Conservation (phyloP, 2,329 filamentous ascomycete species). For the Septoria petroselini region DNA sequence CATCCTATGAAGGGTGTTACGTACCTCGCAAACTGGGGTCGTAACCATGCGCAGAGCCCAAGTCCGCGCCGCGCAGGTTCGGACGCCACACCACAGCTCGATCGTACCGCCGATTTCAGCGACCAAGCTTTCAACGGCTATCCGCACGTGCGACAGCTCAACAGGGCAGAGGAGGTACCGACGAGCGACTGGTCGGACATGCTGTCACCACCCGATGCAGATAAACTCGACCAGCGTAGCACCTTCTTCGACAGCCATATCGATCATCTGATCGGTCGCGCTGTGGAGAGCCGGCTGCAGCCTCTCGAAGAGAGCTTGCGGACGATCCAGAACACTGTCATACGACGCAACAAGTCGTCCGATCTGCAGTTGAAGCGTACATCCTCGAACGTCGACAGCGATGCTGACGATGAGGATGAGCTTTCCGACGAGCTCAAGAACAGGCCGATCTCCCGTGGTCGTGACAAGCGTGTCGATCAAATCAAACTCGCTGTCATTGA, state of each 20-base stretch:
- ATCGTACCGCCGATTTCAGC: constrained; percentile 32
- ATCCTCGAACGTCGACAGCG: constrained; percentile 66
- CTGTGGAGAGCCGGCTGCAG: constrained; percentile 71
- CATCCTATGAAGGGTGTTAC: constrained; percentile 33
- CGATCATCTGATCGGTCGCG: constrained; percentile 75
- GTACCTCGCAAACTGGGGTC: constrained; percentile 39
- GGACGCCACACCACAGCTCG: constrained; percentile 15
- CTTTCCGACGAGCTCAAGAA: constrained; percentile 61
- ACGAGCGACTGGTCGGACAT: constrained; percentile 91
- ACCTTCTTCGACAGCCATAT: constrained; percentile 90
- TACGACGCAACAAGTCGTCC: constrained; percentile 57
- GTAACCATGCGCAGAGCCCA: constrained; percentile 71
- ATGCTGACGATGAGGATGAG: constrained; percentile 81
- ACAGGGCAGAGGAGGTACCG: constrained; percentile 61
- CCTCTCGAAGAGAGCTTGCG: constrained; percentile 78
- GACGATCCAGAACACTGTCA: constrained; percentile 58
- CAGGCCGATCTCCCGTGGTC: constrained; percentile 72
- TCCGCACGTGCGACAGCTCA: constrained; percentile 57
- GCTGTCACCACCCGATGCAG: constrained; percentile 76
- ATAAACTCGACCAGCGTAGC: constrained; percentile 75
- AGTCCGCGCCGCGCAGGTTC: constrained; percentile 50
- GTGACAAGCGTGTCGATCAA: constrained; percentile 77
- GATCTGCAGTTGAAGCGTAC: constrained; percentile 40
- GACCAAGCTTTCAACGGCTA: constrained; percentile 42
- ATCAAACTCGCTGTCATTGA: constrained; percentile 61